Percentiles rank a stretch among this genome's conserved stretches.
Conservation (phyloP, 768 basidiomycete species). For the Sarcomyxa edulis region DNA sequence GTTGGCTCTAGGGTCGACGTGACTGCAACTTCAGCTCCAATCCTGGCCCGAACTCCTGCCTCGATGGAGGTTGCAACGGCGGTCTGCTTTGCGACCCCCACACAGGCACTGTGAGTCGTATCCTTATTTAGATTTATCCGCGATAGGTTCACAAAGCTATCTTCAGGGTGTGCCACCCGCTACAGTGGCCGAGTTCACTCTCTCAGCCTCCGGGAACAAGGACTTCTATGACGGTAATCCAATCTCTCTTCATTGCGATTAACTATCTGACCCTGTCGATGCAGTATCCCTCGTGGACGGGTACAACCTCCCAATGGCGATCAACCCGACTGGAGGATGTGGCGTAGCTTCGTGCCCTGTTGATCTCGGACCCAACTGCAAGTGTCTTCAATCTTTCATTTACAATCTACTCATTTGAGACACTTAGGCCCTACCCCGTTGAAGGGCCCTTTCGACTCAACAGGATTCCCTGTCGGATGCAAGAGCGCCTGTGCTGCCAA, state of each 20-base stretch:
- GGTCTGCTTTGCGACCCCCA: constrained; percentile 25
- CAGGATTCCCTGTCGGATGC: constrained; percentile 46
- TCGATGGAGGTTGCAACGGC: constrained; percentile 46
- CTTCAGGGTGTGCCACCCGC: constrained; percentile 44
- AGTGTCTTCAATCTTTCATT: neutral
- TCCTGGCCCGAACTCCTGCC: constrained; percentile 33
- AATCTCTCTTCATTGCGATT: neutral
- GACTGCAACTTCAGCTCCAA: constrained; percentile 40
- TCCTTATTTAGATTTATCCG: neutral
- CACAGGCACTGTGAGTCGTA: constrained; percentile 8
- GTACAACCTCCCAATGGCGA: constrained; percentile 50
- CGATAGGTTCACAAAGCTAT: neutral
- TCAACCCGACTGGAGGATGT: constrained; percentile 46
- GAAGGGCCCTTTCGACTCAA: constrained; percentile 41
- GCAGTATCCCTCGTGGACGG: constrained; percentile 56
- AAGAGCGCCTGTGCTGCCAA: constrained; percentile 42
- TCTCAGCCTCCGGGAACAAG: constrained; percentile 16
- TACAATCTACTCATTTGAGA: neutral
- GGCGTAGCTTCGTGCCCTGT: constrained; percentile 42
- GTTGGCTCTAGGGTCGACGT: constrained; percentile 42
- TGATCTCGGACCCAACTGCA: constrained; percentile 53
- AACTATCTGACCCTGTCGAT: neutral
- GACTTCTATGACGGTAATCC: constrained; percentile 34
- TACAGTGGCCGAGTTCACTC: constrained; percentile 37
- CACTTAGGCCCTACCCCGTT: constrained; percentile 34